Base-by-base conservation (phyloP, 306 rosid genomes). In the Dicorynia guianensis region DNA sequence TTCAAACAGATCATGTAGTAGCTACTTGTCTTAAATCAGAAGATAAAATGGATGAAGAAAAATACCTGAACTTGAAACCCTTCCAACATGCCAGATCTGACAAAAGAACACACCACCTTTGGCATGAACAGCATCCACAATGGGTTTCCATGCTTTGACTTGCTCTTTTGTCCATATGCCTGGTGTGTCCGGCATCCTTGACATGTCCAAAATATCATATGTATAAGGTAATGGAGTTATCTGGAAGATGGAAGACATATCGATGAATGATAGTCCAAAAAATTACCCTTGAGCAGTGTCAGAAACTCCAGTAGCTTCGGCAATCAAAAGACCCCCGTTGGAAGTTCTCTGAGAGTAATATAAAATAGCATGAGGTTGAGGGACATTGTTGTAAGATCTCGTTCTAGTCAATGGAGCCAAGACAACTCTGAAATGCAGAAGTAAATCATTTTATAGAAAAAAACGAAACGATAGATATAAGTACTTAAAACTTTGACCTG, bases 281-380 rank as follows among this genome's bases (percentile, higher is more conserved):
- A 62, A 39, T 84, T 78, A 88, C 93, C 90, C 90, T 63, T 55
- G 80, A 63, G 85, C 86, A 66, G 90, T 88, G 14, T 84, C 75
- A 55, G 88, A 83, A 74, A 88, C 72, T 12, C 70, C 83, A 52
- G 88, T 61, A 30, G 88, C 90, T 73, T 86, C 90, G 12, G 87
- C 7, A 30, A 86, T 76, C 69, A 88, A 68, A 63, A 85, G 64
- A 7, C 90, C 88, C 3, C 86, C 89, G n/a, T 75, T 58, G 18
- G 87, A 40, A 62, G 90, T 38, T 79, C 92, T 79, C 64, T 88
- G 90, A 30, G 96, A 77, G 71, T 90, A 90, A 77, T 87, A 86
- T 56, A 90, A 80, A 44, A 86, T 58, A 33, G 87, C 90, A 61
- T 83, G 88, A 0, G 84, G 80, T 76, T 83, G 88, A 40, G 93